Evolutionary conservation across 345 rosid genomes (phyloP).

Genomic region (Populus euphratica): DNA sequence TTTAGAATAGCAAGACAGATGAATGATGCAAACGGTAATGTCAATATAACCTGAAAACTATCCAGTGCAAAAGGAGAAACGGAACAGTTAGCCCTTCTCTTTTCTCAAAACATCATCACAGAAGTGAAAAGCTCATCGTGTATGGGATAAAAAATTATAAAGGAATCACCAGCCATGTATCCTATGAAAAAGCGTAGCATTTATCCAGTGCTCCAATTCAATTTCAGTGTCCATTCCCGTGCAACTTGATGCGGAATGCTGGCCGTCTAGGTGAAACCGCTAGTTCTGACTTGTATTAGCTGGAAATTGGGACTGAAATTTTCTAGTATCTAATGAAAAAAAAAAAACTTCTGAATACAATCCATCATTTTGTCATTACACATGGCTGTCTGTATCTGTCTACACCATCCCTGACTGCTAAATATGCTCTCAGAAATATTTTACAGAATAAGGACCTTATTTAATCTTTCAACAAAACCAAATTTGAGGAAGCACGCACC

Average conservation of each 20-base stretch:
- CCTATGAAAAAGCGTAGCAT: not conserved
- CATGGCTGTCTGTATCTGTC: not conserved
- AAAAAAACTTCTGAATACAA: not conserved
- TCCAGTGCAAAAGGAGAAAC: too few relatives aligned
- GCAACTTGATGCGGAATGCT: not conserved
- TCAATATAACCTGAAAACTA: too few relatives aligned
- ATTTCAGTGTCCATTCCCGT: not conserved
- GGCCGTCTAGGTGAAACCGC: not conserved
- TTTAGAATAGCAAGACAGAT: too few relatives aligned
- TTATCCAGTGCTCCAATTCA: not conserved
- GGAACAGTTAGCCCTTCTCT: too few relatives aligned
- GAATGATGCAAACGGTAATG: too few relatives aligned
- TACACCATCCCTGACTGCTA: not conserved
- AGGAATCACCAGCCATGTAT: not conserved
- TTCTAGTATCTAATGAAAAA: not conserved
- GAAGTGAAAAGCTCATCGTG: too few relatives aligned
- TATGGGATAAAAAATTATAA: too few relatives aligned
- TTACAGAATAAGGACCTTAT: not conserved
- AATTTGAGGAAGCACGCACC: not conserved
- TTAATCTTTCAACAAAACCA: not conserved
- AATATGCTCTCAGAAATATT: not conserved
- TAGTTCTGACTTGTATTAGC: too few relatives aligned
- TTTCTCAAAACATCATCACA: too few relatives aligned
- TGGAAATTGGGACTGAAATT: not conserved
- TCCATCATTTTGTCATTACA: not conserved